Evolutionary conservation across 2,329 filamentous ascomycete genomes (phyloP).

Genomic region (Fusarium sambucinum): DNA sequence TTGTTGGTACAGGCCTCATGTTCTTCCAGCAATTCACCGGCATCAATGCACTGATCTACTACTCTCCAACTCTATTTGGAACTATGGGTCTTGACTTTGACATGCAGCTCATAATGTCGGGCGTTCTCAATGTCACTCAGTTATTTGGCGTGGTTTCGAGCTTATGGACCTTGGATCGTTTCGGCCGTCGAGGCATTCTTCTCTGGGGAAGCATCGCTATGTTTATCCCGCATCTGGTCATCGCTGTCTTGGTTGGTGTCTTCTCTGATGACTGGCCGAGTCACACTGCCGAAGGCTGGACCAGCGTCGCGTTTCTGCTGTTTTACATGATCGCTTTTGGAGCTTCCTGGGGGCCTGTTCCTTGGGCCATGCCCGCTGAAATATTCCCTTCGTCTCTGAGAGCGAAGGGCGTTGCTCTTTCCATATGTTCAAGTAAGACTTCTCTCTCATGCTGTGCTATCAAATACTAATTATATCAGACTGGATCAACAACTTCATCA

Average conservation of each 20-base stretch:
- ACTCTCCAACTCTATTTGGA: slow-evolving; percentile 68
- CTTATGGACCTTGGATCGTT: slow-evolving; percentile 57
- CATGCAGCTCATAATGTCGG: slow-evolving; percentile 51
- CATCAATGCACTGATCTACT: slow-evolving; percentile 65
- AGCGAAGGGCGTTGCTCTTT: slow-evolving; percentile 72
- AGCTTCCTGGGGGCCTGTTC: slow-evolving; percentile 67
- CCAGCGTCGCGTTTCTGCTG: slow-evolving; percentile 51
- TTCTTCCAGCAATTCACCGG: slow-evolving; percentile 64
- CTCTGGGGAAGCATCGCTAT: slow-evolving; percentile 46
- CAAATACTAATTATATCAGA: slow-evolving; percentile 45
- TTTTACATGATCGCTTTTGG: slow-evolving; percentile 72
- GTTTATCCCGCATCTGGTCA: slow-evolving; percentile 47
- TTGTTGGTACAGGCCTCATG: slow-evolving; percentile 64
- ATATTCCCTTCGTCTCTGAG: slow-evolving; percentile 72
- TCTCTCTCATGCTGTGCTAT: fast-evolving
- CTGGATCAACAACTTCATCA: slow-evolving; percentile 74
- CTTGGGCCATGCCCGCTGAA: slow-evolving; percentile 64
- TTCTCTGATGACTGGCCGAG: slow-evolving; percentile 44
- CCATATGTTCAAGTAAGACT: slow-evolving; percentile 62
- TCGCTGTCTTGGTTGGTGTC: slow-evolving; percentile 46
- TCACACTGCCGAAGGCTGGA: slow-evolving; percentile 47
- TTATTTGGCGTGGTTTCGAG: slow-evolving; percentile 56
- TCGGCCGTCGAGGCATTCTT: slow-evolving; percentile 46
- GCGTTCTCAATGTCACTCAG: slow-evolving; percentile 50
- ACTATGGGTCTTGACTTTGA: slow-evolving; percentile 61